These are phyloP conservation scores for Coniosporium apollinis DNA, from an alignment of 495 filamentous ascomycete genomes.

Conservation along the genomic window DNA sequence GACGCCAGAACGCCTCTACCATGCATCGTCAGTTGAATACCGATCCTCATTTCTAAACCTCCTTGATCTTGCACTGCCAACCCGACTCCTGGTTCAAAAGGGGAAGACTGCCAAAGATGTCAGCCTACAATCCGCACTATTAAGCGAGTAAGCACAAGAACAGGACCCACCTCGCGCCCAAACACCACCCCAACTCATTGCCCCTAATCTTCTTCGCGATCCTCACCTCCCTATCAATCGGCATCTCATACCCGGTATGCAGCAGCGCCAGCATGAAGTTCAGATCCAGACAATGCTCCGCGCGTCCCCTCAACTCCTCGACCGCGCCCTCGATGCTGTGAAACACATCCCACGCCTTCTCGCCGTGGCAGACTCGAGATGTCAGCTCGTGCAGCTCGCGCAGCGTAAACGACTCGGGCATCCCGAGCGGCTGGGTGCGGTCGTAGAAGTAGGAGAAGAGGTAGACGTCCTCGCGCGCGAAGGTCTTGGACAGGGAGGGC, in stretches of 20 bases:
- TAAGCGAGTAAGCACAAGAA: neutral
- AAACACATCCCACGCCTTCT: slow-evolving; percentile 62
- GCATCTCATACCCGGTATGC: slow-evolving; percentile 97
- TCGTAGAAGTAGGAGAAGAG: slow-evolving; percentile 97
- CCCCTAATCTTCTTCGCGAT: slow-evolving; percentile 97
- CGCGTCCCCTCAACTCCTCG: slow-evolving; percentile 56
- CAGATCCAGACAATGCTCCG: slow-evolving; percentile 84
- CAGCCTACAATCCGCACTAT: slow-evolving; percentile 1
- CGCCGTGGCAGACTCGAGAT: slow-evolving; percentile 66
- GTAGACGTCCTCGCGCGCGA: slow-evolving; percentile 80
- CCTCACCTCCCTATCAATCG: slow-evolving; percentile 82
- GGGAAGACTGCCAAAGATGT: slow-evolving; percentile 40
- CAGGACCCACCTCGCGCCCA: slow-evolving; percentile 71
- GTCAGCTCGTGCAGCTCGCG: slow-evolving; percentile 74
- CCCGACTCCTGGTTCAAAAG: slow-evolving; percentile 55
- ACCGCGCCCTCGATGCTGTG: slow-evolving; percentile 52
- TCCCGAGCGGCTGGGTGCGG: slow-evolving; percentile 75
- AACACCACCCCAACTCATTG: slow-evolving; percentile 94
- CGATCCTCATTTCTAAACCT: slow-evolving; percentile 29
- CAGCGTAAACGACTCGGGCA: slow-evolving; percentile 88
- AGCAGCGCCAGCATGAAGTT: slow-evolving; percentile 88
- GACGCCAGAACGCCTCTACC: neutral
- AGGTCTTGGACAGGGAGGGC: slow-evolving; percentile 82
- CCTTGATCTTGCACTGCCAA: slow-evolving; percentile 58
- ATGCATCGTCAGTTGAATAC: neutral